Conservation (phyloP, 106 monocot species). For the Narthecium ossifragum region DNA sequence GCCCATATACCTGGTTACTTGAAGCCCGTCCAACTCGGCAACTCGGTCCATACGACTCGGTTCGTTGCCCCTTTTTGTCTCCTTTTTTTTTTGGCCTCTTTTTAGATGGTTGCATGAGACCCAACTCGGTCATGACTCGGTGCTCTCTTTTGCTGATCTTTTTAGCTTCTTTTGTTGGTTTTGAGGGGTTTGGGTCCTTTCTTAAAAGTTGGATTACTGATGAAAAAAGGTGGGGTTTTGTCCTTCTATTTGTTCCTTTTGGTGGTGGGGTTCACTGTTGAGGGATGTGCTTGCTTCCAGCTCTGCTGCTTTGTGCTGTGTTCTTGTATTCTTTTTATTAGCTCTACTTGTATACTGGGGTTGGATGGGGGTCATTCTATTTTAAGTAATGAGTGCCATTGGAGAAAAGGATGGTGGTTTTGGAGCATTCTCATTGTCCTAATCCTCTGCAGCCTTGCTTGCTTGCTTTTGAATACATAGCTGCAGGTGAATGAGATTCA, state of each 20-base stretch:
- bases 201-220: too few species aligned
- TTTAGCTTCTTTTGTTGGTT: background rate
- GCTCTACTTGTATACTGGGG: too few species aligned
- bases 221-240: too few species aligned
- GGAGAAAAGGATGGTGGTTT: too few species aligned
- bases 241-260: too few species aligned
- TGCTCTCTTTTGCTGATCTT: background rate
- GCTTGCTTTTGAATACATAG: background rate
- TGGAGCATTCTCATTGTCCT: background rate
- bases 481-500: background rate
- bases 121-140: background rate
- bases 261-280: too few species aligned
- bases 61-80: background rate
- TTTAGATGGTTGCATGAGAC: background rate
- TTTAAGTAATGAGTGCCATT: too few species aligned
- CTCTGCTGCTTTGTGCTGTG: too few species aligned
- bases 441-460: background rate
- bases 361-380: too few species aligned
- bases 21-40: background rate
- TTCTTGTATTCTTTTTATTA: too few species aligned
- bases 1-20: constrained; percentile 57
- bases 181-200: background rate
- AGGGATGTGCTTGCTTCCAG: too few species aligned
- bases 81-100: background rate
- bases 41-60: background rate